Base-by-base conservation (phyloP, 805 yeast genomes). In the Priceomyces haplophilus region DNA sequence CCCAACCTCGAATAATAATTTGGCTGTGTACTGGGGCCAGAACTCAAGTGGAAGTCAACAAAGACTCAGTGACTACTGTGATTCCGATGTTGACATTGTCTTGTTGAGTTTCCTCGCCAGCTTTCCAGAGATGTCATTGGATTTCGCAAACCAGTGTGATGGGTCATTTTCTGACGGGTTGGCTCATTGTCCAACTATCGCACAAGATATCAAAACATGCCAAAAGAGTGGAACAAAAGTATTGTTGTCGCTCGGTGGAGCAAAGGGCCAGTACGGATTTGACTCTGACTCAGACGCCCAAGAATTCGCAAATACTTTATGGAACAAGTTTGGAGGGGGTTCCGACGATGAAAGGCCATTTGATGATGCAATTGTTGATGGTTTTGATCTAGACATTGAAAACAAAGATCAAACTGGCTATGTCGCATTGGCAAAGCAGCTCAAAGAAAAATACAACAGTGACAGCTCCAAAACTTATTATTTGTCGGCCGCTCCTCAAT, bases 1-100 rank as follows among this genome's bases (percentile, higher is more conserved):
- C 17, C 33, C 32, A 10, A 25, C 29, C 12, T 43, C 45, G 19
- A 40, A 38, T 16, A 37, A 72, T 24, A 85, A 86, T 50, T 78
- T 88, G 30, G 96, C 84, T 17, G 72, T 85, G 6, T 88, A 88
- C 65, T 88, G 96, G 96, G 96, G 97, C 41, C 96, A 88, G 64
- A 41, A 41, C 35, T 45, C 48, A 1, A 42, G 37, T 4, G 48
- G 48, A 7, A 33, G 39, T 15, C 53, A 49, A 34, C 64, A 63
- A 42, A 38, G 53, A 34, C 54, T 66, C 52, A 38, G 49, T 18
- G 36, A 53, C 35, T 85, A 85, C 69, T 87, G 96, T 70, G 67
- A 71, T 46, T 69, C 78, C 43, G 76, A 78, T 41, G 87, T 85
- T 24, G 95, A 86, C 52, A 76, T 85, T 41, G 66, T 83, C 44